These are phyloP conservation scores for Nakazawaea siamensis DNA, from an alignment of 805 yeast species.

Conservation along the genomic window DNA sequence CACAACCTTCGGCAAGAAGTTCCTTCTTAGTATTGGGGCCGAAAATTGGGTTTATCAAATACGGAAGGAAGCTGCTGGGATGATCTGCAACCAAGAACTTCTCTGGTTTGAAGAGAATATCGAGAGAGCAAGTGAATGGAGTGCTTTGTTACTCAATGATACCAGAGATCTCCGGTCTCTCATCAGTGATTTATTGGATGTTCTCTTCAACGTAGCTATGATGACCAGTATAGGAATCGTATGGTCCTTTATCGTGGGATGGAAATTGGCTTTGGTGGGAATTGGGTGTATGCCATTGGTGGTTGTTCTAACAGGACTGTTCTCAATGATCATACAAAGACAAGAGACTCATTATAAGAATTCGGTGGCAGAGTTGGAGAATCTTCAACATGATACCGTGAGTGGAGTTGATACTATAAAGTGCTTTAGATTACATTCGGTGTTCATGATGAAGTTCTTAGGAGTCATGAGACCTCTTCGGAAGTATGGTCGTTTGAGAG, in stretches of 20 bases:
- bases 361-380: constrained; percentile 46
- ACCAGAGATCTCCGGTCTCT: constrained; percentile 66
- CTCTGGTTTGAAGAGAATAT: constrained; percentile 38
- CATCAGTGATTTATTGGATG: constrained; percentile 53
- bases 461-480: constrained; percentile 22
- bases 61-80: constrained; percentile 39
- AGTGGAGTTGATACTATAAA: constrained; percentile 56
- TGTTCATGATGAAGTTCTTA: constrained; percentile 35
- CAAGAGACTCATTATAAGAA: constrained; percentile 57
- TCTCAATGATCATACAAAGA: constrained; percentile 40
- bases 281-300: constrained; percentile 66
- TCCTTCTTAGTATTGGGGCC: constrained; percentile 45
- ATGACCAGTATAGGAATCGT: constrained; percentile 52
- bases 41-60: constrained; percentile 59
- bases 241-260: constrained; percentile 77
- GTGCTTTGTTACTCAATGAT: constrained; percentile 73
- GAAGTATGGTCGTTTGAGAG: constrained; percentile 39
- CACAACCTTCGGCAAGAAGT: constrained; percentile 41
- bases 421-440: constrained; percentile 40
- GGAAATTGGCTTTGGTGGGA: constrained; percentile 84
- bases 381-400: constrained; percentile 41
- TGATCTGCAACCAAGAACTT: constrained; percentile 42
- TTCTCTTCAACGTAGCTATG: constrained; percentile 42
- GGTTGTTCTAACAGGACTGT: constrained; percentile 38
- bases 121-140: constrained; percentile 40